Conservation (phyloP, 2,329 filamentous ascomycete species). For the Passalora sequoiae region DNA sequence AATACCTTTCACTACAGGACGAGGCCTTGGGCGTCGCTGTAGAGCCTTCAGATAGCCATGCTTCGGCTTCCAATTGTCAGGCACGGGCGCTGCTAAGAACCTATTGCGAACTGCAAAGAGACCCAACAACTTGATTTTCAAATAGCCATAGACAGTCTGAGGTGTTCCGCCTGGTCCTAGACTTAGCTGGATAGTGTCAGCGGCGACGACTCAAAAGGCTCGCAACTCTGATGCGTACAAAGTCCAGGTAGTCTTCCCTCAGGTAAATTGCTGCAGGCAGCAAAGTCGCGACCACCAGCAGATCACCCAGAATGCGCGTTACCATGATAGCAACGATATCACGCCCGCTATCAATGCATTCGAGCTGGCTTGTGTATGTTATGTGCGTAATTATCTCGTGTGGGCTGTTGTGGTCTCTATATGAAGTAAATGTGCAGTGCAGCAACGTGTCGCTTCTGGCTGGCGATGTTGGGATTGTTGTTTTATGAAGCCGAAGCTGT, state of each 20-base stretch:
- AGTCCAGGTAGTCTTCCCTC: constrained; percentile 7
- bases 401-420: neutral
- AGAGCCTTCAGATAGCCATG: constrained; percentile 58
- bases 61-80: constrained; percentile 49
- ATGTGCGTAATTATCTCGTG: neutral
- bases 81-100: constrained; percentile 54
- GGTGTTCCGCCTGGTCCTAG: constrained; percentile 79
- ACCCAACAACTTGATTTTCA: constrained; percentile 66
- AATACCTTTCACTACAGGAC: constrained; percentile 67
- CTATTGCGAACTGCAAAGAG: constrained; percentile 67
- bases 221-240: constrained; percentile 2
- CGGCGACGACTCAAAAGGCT: constrained; percentile 1
- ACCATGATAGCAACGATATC: neutral
- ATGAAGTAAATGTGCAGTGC: neutral
- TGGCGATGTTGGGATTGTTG: too few species aligned
- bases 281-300: neutral
- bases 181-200: constrained; percentile 32
- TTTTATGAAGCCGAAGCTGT: too few species aligned
- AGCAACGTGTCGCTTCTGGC: neutral
- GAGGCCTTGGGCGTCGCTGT: constrained; percentile 56
- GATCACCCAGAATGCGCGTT: neutral
- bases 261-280: constrained; percentile 1
- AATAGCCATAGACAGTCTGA: constrained; percentile 65
- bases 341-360: neutral
- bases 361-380: neutral